These are phyloP conservation scores for Hericium alpestre DNA, from an alignment of 768 basidiomycete genomes.

Conservation along the genomic window DNA sequence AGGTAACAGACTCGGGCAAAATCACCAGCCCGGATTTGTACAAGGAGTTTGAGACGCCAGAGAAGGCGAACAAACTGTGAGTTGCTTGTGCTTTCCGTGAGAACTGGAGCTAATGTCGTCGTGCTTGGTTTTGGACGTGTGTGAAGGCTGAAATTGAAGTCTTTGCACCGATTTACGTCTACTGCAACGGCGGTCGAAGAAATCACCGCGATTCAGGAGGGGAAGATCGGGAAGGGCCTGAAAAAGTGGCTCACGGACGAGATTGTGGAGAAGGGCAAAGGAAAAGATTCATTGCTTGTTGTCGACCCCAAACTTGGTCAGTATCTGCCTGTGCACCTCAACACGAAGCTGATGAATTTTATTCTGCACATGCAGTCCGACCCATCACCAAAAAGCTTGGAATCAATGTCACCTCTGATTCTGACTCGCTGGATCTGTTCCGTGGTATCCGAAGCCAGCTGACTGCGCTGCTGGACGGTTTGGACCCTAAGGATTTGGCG, in stretches of 20 bases:
- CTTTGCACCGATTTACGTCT: constrained; percentile 91
- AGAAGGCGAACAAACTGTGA: constrained; percentile 85
- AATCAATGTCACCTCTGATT: constrained; percentile 70
- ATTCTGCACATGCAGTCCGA: constrained; percentile 2
- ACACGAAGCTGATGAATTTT: neutral
- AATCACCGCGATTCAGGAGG: constrained; percentile 82
- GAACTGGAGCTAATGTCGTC: neutral
- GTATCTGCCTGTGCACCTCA: constrained; percentile 18
- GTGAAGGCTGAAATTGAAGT: constrained; percentile 80
- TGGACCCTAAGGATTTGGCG: constrained; percentile 87
- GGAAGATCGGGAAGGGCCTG: constrained; percentile 85
- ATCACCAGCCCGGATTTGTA: constrained; percentile 76
- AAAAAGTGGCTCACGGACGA: constrained; percentile 89
- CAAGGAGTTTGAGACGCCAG: constrained; percentile 89
- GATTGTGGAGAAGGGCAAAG: constrained; percentile 81
- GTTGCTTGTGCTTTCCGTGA: constrained; percentile 21
- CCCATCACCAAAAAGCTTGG: constrained; percentile 91
- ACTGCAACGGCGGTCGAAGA: constrained; percentile 97
- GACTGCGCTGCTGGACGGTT: constrained; percentile 73
- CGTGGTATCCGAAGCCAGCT: constrained; percentile 91
- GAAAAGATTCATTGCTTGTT: constrained; percentile 76
- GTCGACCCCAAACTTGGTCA: constrained; percentile 84
- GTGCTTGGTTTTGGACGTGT: neutral
- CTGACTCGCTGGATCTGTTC: constrained; percentile 70
- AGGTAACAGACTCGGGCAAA: constrained; percentile 82